These are phyloP conservation scores for Alternaria infectoria DNA, from an alignment of 2,329 filamentous ascomycete species.

Conservation along the genomic window DNA sequence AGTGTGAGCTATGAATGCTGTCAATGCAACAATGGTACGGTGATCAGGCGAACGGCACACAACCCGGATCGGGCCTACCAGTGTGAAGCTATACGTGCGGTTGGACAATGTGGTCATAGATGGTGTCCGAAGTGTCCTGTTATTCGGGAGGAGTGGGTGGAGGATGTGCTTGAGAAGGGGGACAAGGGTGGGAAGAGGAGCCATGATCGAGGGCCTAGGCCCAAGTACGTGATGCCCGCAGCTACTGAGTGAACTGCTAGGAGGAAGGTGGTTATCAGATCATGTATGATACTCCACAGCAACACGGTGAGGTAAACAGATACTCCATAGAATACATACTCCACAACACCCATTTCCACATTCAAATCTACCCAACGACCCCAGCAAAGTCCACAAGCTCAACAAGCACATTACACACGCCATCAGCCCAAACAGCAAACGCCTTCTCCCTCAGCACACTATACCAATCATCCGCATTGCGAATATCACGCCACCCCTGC, in stretches of 20 bases:
- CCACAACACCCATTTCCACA: background rate
- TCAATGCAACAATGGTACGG: too few relatives aligned
- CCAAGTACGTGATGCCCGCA: background rate
- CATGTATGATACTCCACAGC: background rate
- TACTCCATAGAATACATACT: background rate
- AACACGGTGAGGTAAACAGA: background rate
- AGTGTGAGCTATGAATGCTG: too few relatives aligned
- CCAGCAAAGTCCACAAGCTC: constrained; percentile 21
- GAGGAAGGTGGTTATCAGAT: background rate
- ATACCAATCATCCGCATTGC: constrained; percentile 33
- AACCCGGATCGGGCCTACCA: background rate
- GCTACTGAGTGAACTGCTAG: background rate
- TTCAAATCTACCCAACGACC: background rate
- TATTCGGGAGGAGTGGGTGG: background rate
- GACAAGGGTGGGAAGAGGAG: background rate
- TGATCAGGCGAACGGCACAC: background rate
- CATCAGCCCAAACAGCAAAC: constrained; percentile 40
- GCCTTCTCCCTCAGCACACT: constrained; percentile 33
- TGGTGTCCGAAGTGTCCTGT: background rate
- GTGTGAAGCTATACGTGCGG: too few relatives aligned
- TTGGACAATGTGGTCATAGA: background rate
- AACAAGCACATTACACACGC: constrained; percentile 39
- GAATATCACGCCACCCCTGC: constrained; percentile 30
- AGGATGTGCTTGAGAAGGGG: rapidly evolving
- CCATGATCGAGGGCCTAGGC: background rate